Conservation (phyloP, 352 stramenopile species). For the Pythium scleroteichum region DNA sequence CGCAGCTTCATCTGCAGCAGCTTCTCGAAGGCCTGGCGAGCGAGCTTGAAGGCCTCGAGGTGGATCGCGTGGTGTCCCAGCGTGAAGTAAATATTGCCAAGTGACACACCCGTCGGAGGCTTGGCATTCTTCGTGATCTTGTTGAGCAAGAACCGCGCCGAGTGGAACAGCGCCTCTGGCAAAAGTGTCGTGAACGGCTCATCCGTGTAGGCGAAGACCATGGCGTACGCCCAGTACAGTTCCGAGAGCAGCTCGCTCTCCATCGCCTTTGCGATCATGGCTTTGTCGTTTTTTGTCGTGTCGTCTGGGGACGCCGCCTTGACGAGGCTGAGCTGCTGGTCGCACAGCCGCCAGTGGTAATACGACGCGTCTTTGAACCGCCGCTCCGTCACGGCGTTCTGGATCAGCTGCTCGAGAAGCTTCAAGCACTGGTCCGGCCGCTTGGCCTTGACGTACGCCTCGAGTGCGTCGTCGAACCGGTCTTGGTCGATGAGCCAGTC, state of each 20-base stretch:
- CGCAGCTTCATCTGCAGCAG: conserved; percentile 90
- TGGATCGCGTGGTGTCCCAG: conserved; percentile 91
- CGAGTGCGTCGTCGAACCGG: conserved; percentile 91
- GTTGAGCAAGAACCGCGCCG: conserved; percentile 93
- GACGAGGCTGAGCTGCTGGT: conserved; percentile 71
- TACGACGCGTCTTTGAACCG: conserved; percentile 91
- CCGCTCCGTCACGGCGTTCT: conserved; percentile 85
- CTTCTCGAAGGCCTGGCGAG: conserved; percentile 92
- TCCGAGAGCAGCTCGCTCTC: conserved; percentile 83
- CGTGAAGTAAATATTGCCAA: conserved; percentile 93
- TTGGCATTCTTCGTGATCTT: conserved; percentile 51
- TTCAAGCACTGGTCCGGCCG: conserved; percentile 80
- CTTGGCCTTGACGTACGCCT: conserved; percentile 85
- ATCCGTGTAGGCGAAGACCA: conserved; percentile 92
- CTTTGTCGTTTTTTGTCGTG: conserved; percentile 30
- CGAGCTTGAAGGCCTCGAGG: conserved; percentile 93
- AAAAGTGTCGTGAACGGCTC: conserved; percentile 93
- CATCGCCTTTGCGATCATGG: conserved; percentile 38
- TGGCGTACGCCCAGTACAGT: conserved; percentile 93
- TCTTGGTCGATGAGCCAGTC: conserved; percentile 92
- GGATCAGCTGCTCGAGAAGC: conserved; percentile 88
- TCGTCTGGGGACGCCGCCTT: conserved; percentile 16
- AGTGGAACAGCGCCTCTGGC: conserved; percentile 92
- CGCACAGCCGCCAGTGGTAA: conserved; percentile 92
- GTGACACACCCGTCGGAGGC: conserved; percentile 83